Percentiles rank a stretch among this genome's conserved stretches.
Evolutionary conservation across 73 alveolate genomes (phyloP).

Genomic region (Breviolum minutum): DNA sequence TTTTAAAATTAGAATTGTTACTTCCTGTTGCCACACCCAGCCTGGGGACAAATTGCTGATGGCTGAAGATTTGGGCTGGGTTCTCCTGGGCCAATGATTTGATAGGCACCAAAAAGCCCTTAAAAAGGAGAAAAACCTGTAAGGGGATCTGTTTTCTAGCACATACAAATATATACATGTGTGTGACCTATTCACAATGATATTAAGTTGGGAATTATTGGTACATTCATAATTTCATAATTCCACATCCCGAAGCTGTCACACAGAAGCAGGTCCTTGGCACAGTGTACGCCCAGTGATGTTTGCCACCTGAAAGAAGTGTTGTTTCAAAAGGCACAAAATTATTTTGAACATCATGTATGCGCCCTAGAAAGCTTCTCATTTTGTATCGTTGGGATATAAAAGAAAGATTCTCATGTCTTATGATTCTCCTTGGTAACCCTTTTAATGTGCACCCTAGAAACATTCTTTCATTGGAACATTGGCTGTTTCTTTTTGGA

Average conservation of each 20-base stretch:
- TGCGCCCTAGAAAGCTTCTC: neutral
- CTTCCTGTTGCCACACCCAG: too few relatives aligned
- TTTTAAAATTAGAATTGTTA: too few relatives aligned
- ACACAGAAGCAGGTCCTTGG: neutral
- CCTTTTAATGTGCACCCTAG: neutral
- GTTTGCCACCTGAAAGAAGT: neutral
- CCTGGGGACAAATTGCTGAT: too few relatives aligned
- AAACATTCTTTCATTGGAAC: neutral
- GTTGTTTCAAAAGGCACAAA: neutral
- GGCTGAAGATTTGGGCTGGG: neutral
- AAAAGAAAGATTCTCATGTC: too few relatives aligned
- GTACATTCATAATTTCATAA: too few relatives aligned
- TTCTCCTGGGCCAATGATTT: neutral
- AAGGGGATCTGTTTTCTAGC: too few relatives aligned
- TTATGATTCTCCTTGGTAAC: neutral
- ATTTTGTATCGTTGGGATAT: neutral
- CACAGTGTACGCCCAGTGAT: too few relatives aligned
- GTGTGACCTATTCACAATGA: too few relatives aligned
- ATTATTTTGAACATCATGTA: neutral
- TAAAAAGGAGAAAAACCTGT: too few relatives aligned
- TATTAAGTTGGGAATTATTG: neutral
- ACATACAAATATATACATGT: too few relatives aligned
- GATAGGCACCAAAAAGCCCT: too few relatives aligned
- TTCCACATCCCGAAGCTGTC: neutral
- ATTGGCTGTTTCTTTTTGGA: neutral